Conservation (phyloP, 1,284 basidiomycete genomes). For the Ganoderma lingzhi region DNA sequence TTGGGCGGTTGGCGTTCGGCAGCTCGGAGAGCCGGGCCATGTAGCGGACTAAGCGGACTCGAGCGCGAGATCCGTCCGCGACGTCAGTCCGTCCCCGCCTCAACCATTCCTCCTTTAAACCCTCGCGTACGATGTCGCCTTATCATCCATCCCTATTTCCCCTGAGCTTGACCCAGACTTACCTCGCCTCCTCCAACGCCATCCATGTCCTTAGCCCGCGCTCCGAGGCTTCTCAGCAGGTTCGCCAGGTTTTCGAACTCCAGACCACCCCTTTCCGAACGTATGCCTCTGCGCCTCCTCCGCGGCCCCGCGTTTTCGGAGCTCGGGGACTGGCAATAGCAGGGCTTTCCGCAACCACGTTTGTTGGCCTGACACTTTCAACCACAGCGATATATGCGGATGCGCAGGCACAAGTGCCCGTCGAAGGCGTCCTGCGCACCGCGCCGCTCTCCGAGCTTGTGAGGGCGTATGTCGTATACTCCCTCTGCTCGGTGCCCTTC, state of each 20-base stretch:
- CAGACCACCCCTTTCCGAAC: background rate
- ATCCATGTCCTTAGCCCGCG: slow-evolving; percentile 8
- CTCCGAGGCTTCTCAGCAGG: slow-evolving; percentile 5
- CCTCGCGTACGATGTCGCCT: background rate
- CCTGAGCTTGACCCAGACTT: background rate
- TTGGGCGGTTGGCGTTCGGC: background rate
- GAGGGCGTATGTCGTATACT: slow-evolving; percentile 84
- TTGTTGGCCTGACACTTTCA: slow-evolving; percentile 8
- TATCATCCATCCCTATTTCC: background rate
- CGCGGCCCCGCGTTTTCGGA: background rate
- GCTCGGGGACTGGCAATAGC: slow-evolving; percentile 3
- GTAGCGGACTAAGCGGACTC: background rate
- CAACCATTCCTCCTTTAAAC: slow-evolving; percentile 6
- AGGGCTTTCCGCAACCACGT: slow-evolving; percentile 10
- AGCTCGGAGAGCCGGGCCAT: slow-evolving; percentile 1
- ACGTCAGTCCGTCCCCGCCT: slow-evolving; percentile 1
- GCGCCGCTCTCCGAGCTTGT: slow-evolving; percentile 54
- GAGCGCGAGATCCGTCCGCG: slow-evolving; percentile 10
- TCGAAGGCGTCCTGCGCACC: slow-evolving; percentile 8
- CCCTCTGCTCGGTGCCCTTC: slow-evolving; percentile 78
- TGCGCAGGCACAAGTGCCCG: slow-evolving; percentile 10
- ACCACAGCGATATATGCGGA: slow-evolving; percentile 9
- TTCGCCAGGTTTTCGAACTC: background rate
- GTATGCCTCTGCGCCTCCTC: slow-evolving; percentile 4
- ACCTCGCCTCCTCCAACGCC: background rate